Evolutionary conservation across 73 alveolate species (phyloP), one percentile per base, ranked within the genome.

Genomic region (Diophrys sp.): DNA sequence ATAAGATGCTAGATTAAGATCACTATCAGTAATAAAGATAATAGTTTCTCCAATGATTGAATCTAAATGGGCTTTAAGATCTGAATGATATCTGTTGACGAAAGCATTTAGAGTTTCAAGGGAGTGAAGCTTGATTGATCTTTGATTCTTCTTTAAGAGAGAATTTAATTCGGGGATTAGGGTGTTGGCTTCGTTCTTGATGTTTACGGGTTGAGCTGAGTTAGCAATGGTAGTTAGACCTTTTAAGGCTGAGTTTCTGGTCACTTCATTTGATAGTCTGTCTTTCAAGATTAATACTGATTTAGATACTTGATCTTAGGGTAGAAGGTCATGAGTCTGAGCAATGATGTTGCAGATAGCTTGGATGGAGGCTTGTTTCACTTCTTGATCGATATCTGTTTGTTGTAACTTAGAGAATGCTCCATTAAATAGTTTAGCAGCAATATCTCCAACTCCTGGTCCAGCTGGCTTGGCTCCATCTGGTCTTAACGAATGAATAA

Each of bases 301-400:
- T 32, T 75, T 88, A 25, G 54, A 62, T 34, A 91, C 83, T 56
- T 81, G 69, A 0, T 84, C 73, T 66, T 57, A 74, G 71, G 75
- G 53, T 31, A 82, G 89, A 28, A 80, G 69, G 14, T 78, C 66
- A 85, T 79, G 81, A 66, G 83, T 33, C 71, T 56, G 80, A 29
- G 93, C 78, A 71, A 89, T 27, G 31, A 85, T 75, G n/a, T 44
- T 80, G 68, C 91, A 94, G 81, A 69, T 83, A 44, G 91, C 91
- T 72, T 56, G 75, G 80, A 91, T 75, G 1, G 97, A 89, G 71
- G 91, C 72, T 70, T 89, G 71, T 75, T 89, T 89, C 34, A 89
- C 92, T 87, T 89, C 85, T 33, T 84, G 89, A 44, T 89, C 95
- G 57, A 84, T 88, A 55, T 88, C 95, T 1, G 95, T 78, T 71